Percentiles rank a stretch among this genome's conserved stretches.
phyloP scores from a whole-genome alignment of 148 eudicot species.

The Rhododendron vialii region DNA sequence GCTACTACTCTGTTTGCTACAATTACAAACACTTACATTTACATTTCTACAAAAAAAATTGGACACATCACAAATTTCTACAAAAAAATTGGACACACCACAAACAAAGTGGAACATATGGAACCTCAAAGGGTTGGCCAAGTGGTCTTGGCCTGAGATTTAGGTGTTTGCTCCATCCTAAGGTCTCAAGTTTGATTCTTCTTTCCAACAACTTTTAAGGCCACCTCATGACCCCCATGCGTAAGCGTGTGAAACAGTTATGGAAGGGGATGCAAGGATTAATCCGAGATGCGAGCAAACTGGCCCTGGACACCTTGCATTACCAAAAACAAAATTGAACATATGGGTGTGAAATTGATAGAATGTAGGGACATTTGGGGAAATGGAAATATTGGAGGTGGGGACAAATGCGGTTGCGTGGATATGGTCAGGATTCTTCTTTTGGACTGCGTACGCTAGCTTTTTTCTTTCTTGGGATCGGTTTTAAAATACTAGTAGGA shows the following conservation, averaged over 20 bases:
- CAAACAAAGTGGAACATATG: background rate
- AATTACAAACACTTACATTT: background rate
- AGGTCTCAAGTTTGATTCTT: no score
- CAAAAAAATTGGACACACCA: background rate
- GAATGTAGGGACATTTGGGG: slow-evolving; percentile 15
- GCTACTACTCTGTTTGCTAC: background rate
- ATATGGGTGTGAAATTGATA: background rate
- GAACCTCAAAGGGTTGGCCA: no score
- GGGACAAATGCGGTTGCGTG: slow-evolving; percentile 32
- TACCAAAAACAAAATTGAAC: background rate
- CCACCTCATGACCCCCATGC: no score
- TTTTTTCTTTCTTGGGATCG: background rate
- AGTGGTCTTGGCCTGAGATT: no score
- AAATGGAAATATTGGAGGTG: background rate
- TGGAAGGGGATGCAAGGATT: no score
- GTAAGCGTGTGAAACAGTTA: no score
- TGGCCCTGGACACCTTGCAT: accelerated
- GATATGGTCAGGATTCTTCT: slow-evolving; percentile 32
- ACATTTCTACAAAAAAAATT: background rate
- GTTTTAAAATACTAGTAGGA: background rate
- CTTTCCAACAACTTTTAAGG: no score
- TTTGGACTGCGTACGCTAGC: slow-evolving; percentile 53
- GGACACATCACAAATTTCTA: background rate
- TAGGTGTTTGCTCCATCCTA: no score
- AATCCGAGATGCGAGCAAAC: accelerated